These are phyloP conservation scores for Plicaturopsis crispa DNA, from an alignment of 768 basidiomycete genomes.

Conservation along the genomic window DNA sequence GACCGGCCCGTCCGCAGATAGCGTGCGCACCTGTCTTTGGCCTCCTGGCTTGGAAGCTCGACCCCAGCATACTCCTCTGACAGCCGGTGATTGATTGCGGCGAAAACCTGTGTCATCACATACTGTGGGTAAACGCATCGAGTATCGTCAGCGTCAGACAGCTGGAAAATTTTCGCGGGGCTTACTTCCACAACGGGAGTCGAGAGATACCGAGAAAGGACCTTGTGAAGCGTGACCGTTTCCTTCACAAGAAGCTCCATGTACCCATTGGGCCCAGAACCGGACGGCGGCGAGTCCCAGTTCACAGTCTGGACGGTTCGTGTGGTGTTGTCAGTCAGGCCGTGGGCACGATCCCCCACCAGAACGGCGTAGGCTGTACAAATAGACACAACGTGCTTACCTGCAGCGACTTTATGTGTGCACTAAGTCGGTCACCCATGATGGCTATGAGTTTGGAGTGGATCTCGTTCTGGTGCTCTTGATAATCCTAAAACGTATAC, in stretches of 20 bases:
- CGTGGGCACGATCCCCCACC: no score
- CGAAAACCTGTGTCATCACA: constrained; percentile 94
- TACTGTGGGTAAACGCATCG: constrained; percentile 37
- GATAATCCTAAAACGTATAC: constrained; percentile 94
- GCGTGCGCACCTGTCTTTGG: constrained; percentile 69
- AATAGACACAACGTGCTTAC: constrained; percentile 27
- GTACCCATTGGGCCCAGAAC: constrained; percentile 73
- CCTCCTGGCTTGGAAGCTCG: constrained; percentile 75
- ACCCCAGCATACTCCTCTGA: constrained; percentile 81
- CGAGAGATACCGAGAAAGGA: constrained; percentile 85
- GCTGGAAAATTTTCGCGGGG: background rate
- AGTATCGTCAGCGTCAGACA: constrained; percentile 8
- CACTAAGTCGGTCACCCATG: constrained; percentile 89
- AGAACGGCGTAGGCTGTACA: constrained; percentile 1
- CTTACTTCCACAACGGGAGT: constrained; percentile 76
- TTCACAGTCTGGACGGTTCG: constrained; percentile 56
- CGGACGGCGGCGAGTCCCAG: constrained; percentile 62
- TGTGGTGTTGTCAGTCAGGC: constrained; percentile 4
- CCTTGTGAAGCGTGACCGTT: constrained; percentile 92
- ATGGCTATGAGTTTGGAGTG: constrained; percentile 96
- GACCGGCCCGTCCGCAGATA: constrained; percentile 1
- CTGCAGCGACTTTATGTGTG: constrained; percentile 80
- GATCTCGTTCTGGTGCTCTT: constrained; percentile 99
- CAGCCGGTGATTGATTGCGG: constrained; percentile 85
- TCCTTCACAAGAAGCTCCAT: constrained; percentile 93